These are phyloP conservation scores for Solanum chiquidenum DNA, from an alignment of 257 asterid genomes.

Conservation along the genomic window DNA sequence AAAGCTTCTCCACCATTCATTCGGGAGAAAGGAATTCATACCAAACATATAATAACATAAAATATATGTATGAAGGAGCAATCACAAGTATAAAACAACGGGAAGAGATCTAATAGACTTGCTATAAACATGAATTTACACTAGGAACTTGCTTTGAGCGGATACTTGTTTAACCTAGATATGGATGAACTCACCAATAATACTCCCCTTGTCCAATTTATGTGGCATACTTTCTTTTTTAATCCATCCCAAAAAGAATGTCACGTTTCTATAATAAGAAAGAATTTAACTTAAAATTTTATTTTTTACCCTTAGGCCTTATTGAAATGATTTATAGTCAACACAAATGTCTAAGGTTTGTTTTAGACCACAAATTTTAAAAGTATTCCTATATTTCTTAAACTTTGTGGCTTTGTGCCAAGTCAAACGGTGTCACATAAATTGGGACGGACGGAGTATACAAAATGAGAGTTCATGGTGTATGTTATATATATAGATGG, in stretches of 20 bases:
- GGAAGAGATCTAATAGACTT: background rate
- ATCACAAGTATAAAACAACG: background rate
- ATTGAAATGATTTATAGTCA: background rate
- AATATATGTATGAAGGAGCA: background rate
- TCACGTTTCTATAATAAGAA: background rate
- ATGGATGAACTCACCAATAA: background rate
- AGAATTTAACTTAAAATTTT: background rate
- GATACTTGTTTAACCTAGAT: background rate
- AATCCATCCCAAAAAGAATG: background rate
- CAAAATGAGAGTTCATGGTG: background rate
- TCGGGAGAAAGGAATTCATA: background rate
- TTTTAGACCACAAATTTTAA: background rate
- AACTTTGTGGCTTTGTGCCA: background rate
- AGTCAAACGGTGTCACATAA: background rate
- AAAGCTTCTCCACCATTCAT: background rate
- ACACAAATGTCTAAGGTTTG: background rate
- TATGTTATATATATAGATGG: background rate
- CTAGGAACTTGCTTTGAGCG: background rate
- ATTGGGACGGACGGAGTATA: background rate
- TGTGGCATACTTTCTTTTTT: background rate
- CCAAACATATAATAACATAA: background rate
- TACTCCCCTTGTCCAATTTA: background rate
- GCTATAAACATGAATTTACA: background rate
- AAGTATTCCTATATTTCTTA: background rate
- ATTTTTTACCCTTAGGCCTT: background rate